Conservation (phyloP, 2,329 filamentous ascomycete genomes). For the Mycogone perniciosa region DNA sequence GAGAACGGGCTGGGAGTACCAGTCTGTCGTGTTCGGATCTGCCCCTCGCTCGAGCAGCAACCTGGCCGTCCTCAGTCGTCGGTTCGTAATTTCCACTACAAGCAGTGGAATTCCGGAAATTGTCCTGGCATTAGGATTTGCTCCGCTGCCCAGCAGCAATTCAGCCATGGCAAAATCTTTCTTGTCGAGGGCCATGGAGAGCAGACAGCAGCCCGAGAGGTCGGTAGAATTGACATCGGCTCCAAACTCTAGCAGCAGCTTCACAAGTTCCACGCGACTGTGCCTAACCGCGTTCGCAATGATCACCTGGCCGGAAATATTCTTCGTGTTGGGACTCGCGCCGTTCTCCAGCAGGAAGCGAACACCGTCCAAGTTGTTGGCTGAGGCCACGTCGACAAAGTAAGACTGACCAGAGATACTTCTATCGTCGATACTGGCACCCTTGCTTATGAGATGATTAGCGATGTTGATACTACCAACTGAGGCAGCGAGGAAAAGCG, state of each 20-base stretch:
- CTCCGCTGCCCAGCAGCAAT: slow-evolving; percentile 30
- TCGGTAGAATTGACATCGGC: slow-evolving; percentile 28
- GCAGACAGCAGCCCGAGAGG: slow-evolving; percentile 24
- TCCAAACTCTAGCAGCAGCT: slow-evolving; percentile 28
- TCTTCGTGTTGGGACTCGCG: slow-evolving; percentile 23
- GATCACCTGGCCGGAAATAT: slow-evolving; percentile 21
- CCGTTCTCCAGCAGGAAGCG: slow-evolving; percentile 26
- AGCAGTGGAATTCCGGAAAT: slow-evolving; percentile 28
- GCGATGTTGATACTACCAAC: slow-evolving; percentile 24
- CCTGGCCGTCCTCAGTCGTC: slow-evolving; percentile 26
- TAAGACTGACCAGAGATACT: slow-evolving; percentile 24
- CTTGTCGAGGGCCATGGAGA: slow-evolving; percentile 24
- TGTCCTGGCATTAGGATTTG: slow-evolving; percentile 24
- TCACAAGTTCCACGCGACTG: slow-evolving; percentile 21
- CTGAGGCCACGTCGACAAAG: slow-evolving; percentile 24
- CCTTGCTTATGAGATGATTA: slow-evolving; percentile 22
- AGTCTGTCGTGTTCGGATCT: slow-evolving; percentile 26
- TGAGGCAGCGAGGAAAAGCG: slow-evolving; percentile 28
- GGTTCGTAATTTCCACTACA: slow-evolving; percentile 26
- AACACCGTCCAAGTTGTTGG: slow-evolving; percentile 22
- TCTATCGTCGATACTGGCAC: slow-evolving; percentile 25
- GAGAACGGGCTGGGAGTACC: slow-evolving; percentile 26
- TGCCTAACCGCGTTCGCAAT: slow-evolving; percentile 25
- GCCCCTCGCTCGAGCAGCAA: slow-evolving; percentile 30
- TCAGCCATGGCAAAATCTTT: slow-evolving; percentile 25